Evolutionary conservation across 2,329 filamentous ascomycete species (phyloP).

Genomic region (Ilyonectria destructans): DNA sequence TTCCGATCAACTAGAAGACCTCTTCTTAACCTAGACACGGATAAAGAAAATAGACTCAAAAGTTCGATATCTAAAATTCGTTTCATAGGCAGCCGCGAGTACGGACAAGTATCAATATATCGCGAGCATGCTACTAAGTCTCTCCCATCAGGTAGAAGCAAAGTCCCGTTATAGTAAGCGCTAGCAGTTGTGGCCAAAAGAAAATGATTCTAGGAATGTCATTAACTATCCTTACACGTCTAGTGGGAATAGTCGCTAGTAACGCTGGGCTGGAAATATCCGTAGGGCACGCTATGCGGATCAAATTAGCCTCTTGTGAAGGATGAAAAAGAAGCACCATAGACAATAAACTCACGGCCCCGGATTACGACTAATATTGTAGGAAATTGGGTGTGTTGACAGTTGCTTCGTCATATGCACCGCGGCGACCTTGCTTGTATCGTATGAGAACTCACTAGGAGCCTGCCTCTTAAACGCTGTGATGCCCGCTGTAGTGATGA

Average conservation of each 20-base stretch:
- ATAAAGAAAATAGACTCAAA: too few relatives aligned
- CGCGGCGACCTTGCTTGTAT: conserved; percentile 3
- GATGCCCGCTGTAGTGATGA: conserved; percentile 10
- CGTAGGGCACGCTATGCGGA: conserved; percentile 1
- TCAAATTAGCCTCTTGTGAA: not conserved
- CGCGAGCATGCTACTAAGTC: conserved; percentile 2
- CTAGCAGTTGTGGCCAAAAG: not conserved
- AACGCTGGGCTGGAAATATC: conserved; percentile 7
- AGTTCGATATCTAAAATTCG: too few relatives aligned
- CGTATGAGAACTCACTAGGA: conserved; percentile 9
- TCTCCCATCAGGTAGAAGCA: conserved; percentile 1
- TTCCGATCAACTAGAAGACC: too few relatives aligned
- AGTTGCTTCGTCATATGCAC: conserved; percentile 15
- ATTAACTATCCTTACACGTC: not conserved
- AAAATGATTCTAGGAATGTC: conserved; percentile 9
- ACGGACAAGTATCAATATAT: not conserved
- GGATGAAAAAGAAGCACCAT: not conserved
- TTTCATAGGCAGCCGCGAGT: too few relatives aligned
- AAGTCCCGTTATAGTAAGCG: conserved; percentile 8
- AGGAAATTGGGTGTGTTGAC: not conserved
- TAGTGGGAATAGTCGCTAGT: not conserved
- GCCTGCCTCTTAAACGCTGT: conserved; percentile 13
- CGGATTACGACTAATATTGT: conserved; percentile 11
- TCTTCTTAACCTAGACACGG: too few relatives aligned
- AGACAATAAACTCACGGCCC: not conserved